Base-by-base conservation (phyloP, 768 basidiomycete species). In the Pleurotus sapidus region DNA sequence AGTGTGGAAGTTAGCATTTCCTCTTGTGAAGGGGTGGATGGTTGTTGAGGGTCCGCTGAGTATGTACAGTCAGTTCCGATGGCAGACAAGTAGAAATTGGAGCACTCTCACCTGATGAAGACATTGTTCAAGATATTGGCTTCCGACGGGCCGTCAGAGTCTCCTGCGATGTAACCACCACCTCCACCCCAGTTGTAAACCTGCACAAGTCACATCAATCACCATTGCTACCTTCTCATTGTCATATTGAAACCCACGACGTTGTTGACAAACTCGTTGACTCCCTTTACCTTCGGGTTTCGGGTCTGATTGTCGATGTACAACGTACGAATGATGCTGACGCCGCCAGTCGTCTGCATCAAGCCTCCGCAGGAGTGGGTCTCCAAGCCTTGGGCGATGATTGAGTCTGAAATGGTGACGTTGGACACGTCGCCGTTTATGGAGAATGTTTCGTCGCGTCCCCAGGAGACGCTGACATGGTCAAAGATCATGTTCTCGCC, bases 371-470 rank as follows among this genome's bases (percentile, higher is more conserved):
- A 69, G 7, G 70, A 71, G 57, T 73, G 72, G 14, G 72, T 72
- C 54, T 73, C 66, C 1, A 73, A 61, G 46, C 72, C 72, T 57
- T 73, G 72, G 4, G 72, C 68, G 39, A 73, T 73, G 59, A 73
- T 72, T n/a, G 67, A 71, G 54, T 73, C 70, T 17, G 65, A 68
- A 18, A 73, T 72, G 11, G 72, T 73, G 49, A 71, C 51, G 53
- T 73, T 73, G 9, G 72, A 64, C n/a, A 73, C 72, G 49, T 71
- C 70, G 3, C 72, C 72, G 39, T 70, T 72, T 57, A 73, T 73
- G 15, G 68, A 70, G 59, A 73, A 73, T 12, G 66, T 70, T 55
- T 72, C 71, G 58, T 73, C 71, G 7, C 71, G 67, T 8, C 69
- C 69, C 71, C 71, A 73, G 3, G 68, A 71, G 9, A 69, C 68